A percentile compares a stretch with the other conserved stretches of the same genome.
Conservation (phyloP, 2,329 filamentous ascomycete species). For the Colletotrichum sansevieriae region DNA sequence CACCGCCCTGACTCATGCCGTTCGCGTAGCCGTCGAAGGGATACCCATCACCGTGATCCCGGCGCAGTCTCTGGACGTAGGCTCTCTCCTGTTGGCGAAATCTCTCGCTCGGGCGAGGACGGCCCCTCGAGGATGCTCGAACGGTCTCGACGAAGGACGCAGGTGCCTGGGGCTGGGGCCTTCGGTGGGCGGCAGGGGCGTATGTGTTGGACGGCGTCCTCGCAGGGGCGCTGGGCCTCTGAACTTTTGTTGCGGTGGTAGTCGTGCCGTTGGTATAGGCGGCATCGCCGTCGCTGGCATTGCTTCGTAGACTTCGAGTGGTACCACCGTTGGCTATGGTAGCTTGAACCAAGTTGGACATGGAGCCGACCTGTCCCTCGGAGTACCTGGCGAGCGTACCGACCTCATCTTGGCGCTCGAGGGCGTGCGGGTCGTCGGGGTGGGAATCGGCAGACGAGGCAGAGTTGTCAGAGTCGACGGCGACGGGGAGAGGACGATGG, state of each 20-base stretch:
- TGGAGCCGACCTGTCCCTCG: constrained; percentile 57
- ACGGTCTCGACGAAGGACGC: constrained; percentile 59
- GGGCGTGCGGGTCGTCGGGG: constrained; percentile 58
- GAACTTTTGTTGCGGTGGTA: constrained; percentile 57
- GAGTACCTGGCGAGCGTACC: constrained; percentile 59
- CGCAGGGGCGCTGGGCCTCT: constrained; percentile 76
- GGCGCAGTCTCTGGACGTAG: constrained; percentile 91
- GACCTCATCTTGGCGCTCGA: constrained; percentile 64
- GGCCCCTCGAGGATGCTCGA: constrained; percentile 66
- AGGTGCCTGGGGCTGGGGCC: constrained; percentile 55
- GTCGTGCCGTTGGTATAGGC: constrained; percentile 47
- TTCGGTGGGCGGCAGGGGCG: constrained; percentile 74
- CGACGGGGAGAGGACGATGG: constrained; percentile 51
- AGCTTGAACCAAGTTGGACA: constrained; percentile 54
- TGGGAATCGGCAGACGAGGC: constrained; percentile 60
- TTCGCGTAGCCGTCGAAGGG: constrained; percentile 72
- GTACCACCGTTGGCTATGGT: constrained; percentile 39
- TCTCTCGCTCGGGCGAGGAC: constrained; percentile 61
- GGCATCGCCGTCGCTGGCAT: constrained; percentile 44
- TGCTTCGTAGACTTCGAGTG: constrained; percentile 41
- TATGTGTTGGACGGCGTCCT: constrained; percentile 86
- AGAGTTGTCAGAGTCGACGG: constrained; percentile 63
- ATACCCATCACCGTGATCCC: constrained; percentile 69
- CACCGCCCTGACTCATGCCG: constrained; percentile 60
- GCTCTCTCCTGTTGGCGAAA: constrained; percentile 89